Evolutionary conservation across 1,284 basidiomycete species (phyloP), one percentile per base, ranked within the genome.

Genomic region (Takashimella koratensis): DNA sequence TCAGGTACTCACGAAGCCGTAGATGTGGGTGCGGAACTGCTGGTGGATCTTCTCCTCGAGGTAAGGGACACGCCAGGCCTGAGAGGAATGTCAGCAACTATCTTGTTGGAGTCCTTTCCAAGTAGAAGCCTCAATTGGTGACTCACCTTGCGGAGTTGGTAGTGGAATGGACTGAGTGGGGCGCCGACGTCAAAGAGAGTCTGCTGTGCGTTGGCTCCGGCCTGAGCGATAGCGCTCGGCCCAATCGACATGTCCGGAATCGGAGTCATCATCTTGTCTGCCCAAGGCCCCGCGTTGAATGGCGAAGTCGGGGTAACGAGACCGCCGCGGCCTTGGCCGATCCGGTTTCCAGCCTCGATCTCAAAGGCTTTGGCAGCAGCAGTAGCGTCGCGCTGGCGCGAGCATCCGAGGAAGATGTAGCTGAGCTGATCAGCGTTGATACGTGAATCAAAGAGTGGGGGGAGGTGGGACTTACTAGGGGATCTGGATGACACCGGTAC

Each of bases 381-480:
- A 5, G 82, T 81, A 16, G 85, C 83, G 63, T 87, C 84, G 52
- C 84, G 81, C 19, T 80, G 75, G 25, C 86, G 82, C 24, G 84
- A 83, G 53, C 86, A 84, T 16, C 87, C 87, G 27, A 90, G 78
- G 84, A 86, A 89, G 65, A 88, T 85, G 71, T 90, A 90, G 75
- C 71, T 72, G 48, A 6, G 4, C 43, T 50, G 47, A 39, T 48
- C n/a, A 83, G 84, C 0, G 5, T 16, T 13, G n/a, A n/a, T n/a
- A n/a, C n/a, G n/a, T n/a, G n/a, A n/a, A n/a, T n/a, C n/a, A n/a
- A 42, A 42, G 26, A 26, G 5, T n/a, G 84, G 84, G 40, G 81
- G 23, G 22, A 19, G 39, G 30, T 8, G 30, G 16, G 16, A 65
- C 76, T 54, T 48, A 77, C 74, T 76, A 77, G 2, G 76, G 76